Conservation (phyloP, 768 basidiomycete species). For the Lentinula detonsa region DNA sequence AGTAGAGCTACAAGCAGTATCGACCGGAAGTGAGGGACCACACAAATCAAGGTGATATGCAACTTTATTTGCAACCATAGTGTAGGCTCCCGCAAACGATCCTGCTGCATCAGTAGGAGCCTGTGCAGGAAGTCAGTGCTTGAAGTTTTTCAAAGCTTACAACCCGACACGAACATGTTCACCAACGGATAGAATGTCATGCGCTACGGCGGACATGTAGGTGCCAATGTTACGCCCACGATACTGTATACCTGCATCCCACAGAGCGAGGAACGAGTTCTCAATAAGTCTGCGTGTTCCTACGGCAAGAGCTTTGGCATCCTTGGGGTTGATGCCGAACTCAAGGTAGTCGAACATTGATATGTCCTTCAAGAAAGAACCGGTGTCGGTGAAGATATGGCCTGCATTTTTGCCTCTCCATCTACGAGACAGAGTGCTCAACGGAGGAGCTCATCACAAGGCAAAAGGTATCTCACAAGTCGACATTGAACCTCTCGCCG, state of each 20-base stretch:
- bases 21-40: constrained; percentile 44
- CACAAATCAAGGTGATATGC: constrained; percentile 33
- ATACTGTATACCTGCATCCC: constrained; percentile 34
- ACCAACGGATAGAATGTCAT: constrained; percentile 13
- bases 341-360: constrained; percentile 20
- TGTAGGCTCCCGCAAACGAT: constrained; percentile 26
- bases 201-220: constrained; percentile 22
- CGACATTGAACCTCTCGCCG: constrained; percentile 18
- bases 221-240: constrained; percentile 30
- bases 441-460: no score
- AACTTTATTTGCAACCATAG: constrained; percentile 33
- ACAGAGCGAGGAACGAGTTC: constrained; percentile 22
- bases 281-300: constrained; percentile 22
- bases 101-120: constrained; percentile 26
- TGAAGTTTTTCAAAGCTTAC: background rate
- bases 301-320: constrained; percentile 19
- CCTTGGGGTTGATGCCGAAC: constrained; percentile 22
- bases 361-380: constrained; percentile 23
- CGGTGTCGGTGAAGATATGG: constrained; percentile 14
- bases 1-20: constrained; percentile 46
- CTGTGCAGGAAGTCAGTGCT: constrained; percentile 11
- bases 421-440: background rate
- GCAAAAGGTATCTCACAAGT: constrained; percentile 11
- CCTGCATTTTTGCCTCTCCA: constrained; percentile 13
- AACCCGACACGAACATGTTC: constrained; percentile 9